Evolutionary conservation across 305 asterid species (phyloP).

Genomic region (Solanum chacoense): DNA sequence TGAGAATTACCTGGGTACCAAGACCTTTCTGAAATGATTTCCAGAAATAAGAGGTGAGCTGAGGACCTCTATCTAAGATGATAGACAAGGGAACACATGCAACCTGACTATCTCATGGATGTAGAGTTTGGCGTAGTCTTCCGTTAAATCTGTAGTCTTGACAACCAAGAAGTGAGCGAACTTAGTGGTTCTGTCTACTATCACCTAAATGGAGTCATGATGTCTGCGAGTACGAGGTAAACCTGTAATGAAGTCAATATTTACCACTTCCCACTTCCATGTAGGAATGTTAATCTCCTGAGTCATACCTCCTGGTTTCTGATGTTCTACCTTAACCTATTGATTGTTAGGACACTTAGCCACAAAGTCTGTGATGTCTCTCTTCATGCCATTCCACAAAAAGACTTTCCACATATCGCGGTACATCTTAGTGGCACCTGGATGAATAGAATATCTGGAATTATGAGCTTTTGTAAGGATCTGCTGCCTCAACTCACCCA

Average conservation of each 20-base stretch:
- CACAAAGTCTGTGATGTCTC: not conserved
- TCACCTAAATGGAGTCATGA: not conserved
- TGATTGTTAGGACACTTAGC: not conserved
- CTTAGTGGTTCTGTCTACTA: not conserved
- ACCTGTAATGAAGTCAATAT: not conserved
- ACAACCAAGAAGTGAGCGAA: not conserved
- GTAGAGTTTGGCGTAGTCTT: too few species aligned
- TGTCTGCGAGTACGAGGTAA: not conserved
- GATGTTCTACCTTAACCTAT: not conserved
- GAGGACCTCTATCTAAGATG: not conserved
- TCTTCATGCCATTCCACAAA: not conserved
- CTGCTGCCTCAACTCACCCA: not conserved
- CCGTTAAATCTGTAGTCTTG: not conserved
- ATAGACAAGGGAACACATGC: not conserved
- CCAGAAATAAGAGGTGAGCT: not conserved
- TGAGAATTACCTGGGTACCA: not conserved
- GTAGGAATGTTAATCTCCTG: not conserved
- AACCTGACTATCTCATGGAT: not conserved
- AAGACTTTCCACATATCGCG: not conserved
- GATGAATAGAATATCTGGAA: not conserved
- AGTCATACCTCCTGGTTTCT: not conserved
- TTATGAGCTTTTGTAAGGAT: not conserved
- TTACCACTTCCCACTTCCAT: not conserved
- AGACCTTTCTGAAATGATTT: not conserved
- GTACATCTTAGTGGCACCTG: not conserved